These are phyloP conservation scores for Garcia nutans DNA, from an alignment of 345 rosid genomes.

Conservation along the genomic window DNA sequence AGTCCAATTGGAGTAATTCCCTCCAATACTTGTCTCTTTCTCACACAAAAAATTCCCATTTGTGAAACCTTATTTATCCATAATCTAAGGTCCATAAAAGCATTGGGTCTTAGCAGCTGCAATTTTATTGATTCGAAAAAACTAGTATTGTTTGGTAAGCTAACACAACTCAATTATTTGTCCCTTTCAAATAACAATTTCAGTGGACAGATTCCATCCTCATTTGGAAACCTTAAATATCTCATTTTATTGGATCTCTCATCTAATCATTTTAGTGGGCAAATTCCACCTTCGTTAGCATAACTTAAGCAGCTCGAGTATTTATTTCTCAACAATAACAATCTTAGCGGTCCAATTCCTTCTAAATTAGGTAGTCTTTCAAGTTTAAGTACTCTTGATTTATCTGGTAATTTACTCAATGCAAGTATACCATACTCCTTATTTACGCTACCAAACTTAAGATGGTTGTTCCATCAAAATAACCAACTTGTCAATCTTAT, in stretches of 20 bases:
- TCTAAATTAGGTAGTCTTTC: neutral
- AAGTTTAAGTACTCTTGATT: neutral
- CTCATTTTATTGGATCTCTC: neutral
- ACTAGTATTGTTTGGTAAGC: neutral
- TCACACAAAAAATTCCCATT: neutral
- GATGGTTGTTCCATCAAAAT: rapidly evolving
- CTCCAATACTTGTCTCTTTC: neutral
- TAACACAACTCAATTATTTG: neutral
- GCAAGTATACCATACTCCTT: neutral
- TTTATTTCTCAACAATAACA: neutral
- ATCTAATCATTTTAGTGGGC: neutral
- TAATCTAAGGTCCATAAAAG: neutral
- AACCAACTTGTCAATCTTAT: neutral
- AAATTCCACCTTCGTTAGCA: neutral
- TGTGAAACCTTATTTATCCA: neutral
- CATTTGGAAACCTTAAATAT: neutral
- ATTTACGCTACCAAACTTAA: neutral
- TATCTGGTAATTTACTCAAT: neutral
- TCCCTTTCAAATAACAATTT: neutral
- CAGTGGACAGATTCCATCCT: neutral
- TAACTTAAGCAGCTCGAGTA: neutral
- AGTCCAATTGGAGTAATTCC: constrained; percentile 16
- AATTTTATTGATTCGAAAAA: neutral
- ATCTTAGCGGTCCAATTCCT: neutral
- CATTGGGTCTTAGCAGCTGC: neutral